Evolutionary conservation across 352 stramenopile species (phyloP).

Genomic region (Globisporangium polare): DNA sequence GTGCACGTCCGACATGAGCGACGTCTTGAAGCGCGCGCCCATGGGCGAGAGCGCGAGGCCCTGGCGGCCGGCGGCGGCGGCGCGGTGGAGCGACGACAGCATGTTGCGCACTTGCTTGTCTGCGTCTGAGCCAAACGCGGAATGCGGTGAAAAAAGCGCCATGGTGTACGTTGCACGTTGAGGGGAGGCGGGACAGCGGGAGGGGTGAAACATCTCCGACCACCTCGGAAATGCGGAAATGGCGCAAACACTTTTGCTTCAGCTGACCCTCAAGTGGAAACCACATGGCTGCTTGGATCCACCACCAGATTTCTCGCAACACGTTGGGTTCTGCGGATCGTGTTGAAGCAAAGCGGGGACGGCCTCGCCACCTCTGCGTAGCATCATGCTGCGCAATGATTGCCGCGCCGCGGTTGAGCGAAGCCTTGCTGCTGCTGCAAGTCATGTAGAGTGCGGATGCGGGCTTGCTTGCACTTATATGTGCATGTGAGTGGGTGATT

Average conservation of each 20-base stretch:
- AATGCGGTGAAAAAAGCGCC: constrained; percentile 2
- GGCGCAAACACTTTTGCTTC: constrained; percentile 19
- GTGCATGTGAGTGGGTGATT: not conserved
- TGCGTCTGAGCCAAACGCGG: not conserved
- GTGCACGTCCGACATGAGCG: constrained; percentile 88
- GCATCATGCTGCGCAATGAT: no score
- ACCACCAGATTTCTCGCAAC: constrained; percentile 1
- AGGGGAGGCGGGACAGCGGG: not conserved
- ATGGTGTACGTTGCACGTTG: not conserved
- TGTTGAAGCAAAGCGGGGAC: no score
- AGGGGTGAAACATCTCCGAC: not conserved
- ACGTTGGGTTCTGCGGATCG: not conserved
- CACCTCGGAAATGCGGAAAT: not conserved
- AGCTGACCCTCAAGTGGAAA: constrained; percentile 3
- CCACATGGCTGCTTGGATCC: constrained; percentile 11
- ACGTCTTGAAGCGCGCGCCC: constrained; percentile 32
- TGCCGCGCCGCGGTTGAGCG: no score
- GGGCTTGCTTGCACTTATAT: not conserved
- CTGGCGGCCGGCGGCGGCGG: constrained; percentile 19
- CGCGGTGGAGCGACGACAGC: constrained; percentile 22
- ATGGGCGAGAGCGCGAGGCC: constrained; percentile 14
- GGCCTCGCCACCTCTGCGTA: no score
- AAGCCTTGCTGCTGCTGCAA: no score
- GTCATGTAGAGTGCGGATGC: no score
- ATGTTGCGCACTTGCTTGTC: constrained; percentile 11